Evolutionary conservation across 2,329 filamentous ascomycete species (phyloP), one percentile per base, ranked within the genome.

Genomic region (Colletotrichum endophyticum): DNA sequence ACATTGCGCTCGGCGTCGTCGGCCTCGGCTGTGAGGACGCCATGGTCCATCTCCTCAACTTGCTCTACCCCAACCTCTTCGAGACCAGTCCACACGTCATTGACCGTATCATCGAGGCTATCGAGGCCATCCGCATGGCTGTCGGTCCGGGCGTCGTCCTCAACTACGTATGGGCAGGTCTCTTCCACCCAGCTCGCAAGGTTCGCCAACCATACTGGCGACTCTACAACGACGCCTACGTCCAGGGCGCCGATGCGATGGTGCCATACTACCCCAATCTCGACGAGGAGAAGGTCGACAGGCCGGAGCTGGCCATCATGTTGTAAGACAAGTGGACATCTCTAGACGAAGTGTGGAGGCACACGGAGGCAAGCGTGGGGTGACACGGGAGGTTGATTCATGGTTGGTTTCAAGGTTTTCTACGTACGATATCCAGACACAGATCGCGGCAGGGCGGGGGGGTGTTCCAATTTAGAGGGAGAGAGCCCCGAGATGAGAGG

Each of bases 51-150:
- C 90, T 99, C 30, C 94, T 99, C 79, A 99, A 99, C 86, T 90
- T 99, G 5, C 91, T 99, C 8, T 98, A 96, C 85, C 98, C 97
- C 39, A 99, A 99, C 85, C 91, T 99, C 72, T 99, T 99, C 85
- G 97, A 99, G 86, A 99, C 97, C 7, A 97, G 94, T 80, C 97
- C 97, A 1, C 97, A 99, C 90, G 97, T 99, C 81, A 99, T 99
- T 81, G 97, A 99, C 86, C 93, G 97, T 61, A 98, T 99, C 80
- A 94, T 99, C 78, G 98, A 99, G 85, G 97, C 98, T 67, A 98
- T 99, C 79, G 97, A 99, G 85, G 97, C 96, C 53, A 95, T 99
- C 78, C 93, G 97, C 64, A 95, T 98, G 89, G 96, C 96, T 0
- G 94, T 99, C 61, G 97, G 97, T 1, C 95, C 96, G 0, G 97